phyloP scores from a whole-genome alignment of 1,284 basidiomycete genomes.

The Trametes polyzona region DNA sequence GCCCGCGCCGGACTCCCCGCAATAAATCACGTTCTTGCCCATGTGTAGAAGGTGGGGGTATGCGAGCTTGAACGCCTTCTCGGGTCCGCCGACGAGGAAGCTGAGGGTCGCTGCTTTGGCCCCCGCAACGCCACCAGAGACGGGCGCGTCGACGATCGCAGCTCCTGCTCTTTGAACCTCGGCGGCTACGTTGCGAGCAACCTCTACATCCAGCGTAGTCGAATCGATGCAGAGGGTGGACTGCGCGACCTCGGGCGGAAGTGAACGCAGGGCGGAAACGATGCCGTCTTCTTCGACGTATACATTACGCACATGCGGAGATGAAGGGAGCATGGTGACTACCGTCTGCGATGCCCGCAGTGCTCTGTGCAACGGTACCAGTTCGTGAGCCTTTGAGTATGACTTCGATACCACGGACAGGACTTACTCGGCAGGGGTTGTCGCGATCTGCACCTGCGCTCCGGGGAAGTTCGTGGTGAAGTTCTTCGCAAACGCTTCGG shows the following conservation, averaged over 20 bases:
- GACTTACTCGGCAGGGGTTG: constrained; percentile 72
- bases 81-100: constrained; percentile 86
- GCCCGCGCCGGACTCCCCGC: constrained; percentile 86
- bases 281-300: constrained; percentile 65
- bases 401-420: not conserved
- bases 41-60: constrained; percentile 69
- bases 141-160: constrained; percentile 87
- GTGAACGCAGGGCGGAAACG: constrained; percentile 54
- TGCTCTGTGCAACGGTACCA: constrained; percentile 47
- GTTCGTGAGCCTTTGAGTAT: not conserved
- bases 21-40: constrained; percentile 84
- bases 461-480: constrained; percentile 61
- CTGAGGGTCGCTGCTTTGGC: constrained; percentile 86
- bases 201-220: constrained; percentile 82
- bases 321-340: constrained; percentile 88
- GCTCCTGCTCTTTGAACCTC: constrained; percentile 63
- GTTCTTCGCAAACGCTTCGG: constrained; percentile 57
- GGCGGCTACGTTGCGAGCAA: constrained; percentile 66
- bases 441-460: constrained; percentile 57
- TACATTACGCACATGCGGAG: constrained; percentile 77
- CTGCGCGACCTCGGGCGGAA: constrained; percentile 44
- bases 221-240: constrained; percentile 82
- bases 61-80: constrained; percentile 61
- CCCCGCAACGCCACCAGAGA: constrained; percentile 87
- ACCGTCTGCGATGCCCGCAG: constrained; percentile 65